Base-by-base conservation (phyloP, 2,329 filamentous ascomycete species). In the Botryosphaeria dothidea region DNA sequence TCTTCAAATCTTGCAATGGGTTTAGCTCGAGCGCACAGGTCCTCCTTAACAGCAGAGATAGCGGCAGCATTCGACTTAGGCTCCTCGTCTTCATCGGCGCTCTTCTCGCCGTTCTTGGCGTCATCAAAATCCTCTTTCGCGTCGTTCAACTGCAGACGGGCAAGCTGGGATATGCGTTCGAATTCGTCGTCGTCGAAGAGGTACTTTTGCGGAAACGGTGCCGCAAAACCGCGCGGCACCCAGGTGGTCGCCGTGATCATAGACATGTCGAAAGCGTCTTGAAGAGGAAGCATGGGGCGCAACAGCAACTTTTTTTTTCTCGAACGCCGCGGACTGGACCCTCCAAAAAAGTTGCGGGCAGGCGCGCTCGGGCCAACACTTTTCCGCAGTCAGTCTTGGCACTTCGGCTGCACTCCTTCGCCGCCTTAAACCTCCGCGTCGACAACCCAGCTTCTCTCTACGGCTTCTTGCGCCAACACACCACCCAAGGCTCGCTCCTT, bases 111-210 rank as follows among this genome's bases (percentile, higher is more conserved):
- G 65, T 83, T 84, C 73, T 88, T 83, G 11, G 92, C 92, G 66
- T 78, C 77, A 51, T 78, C 76, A 11, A 79, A 27, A 73, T 95
- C 93, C 29, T 93, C 91, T 73, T 94, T 90, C 27, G 95, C 95
- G 79, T 98, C 95, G 74, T 97, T 92, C 34, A 97, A 86, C 80
- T 96, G 90, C 51, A 83, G 75, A 68, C 83, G 82, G n/a, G 81
- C 81, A 29, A 83, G 77, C 72, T 83, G 79, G 36, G 80, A 78
- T 67, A 84, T 84, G 62, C 82, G 77, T 66, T 78, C 79, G 67
- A 81, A 83, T 68, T 84, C 82, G 68, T 82, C 81, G 65, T 83
- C 82, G 73, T 83, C 80, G 70, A 84, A 82, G 36, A 78, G 75
- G 66, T 83, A 83, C 71, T 81, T 81, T 8, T 77, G 78, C 0